Base-by-base conservation (phyloP, 441 rosid genomes). In the Geranium incanum region DNA sequence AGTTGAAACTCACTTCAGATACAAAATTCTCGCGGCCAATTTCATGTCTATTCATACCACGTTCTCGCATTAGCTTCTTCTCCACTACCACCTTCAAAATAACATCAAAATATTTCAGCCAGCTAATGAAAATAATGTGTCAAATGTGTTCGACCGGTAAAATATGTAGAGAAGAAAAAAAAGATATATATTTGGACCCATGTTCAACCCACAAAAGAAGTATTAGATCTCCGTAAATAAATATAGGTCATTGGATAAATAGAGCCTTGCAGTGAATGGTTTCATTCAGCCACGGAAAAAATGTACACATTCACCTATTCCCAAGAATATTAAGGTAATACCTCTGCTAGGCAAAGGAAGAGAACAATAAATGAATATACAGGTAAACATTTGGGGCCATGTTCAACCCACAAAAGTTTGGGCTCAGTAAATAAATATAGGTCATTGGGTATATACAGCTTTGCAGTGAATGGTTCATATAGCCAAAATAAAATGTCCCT, bases 21-120 rank as follows among this genome's bases (percentile, higher is more conserved):
- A 94, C 72, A 77, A 90, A 94, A 16, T 81, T 64, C 72, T 90
- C 95, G 55, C 99, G 93, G 59, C 97, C 97, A 77, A 94, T 3
- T 70, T 91, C 97, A 82, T 91, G 99, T 76, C 99, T 87, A 36
- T 88, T 92, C 73, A 85, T 72, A 36, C 74, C 57, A 36, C 76
- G 79, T 60, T 89, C 95, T 45, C 88, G 88, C 95, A 86, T 89
- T 48, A 89, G 71, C 79, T 86, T 89, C 84, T 88, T 89, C 81
- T 89, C 92, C 60, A 89, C 89, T 43, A 89, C 92, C 23, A 89
- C 95, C 95, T 89, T 79, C 74, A 77, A 71, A 69, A 57, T 37
- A 65, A 16, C 59, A 11, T 45, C 45, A 71, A 66, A 76, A 69
- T 62, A 63, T 67, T 66, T 75, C 63, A 74, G 28, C 70, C 45